A percentile compares a stretch with the other conserved stretches of the same genome.
These are phyloP conservation scores for Podospora pseudocomata DNA, from an alignment of 495 filamentous ascomycete species.

Conservation along the genomic window DNA sequence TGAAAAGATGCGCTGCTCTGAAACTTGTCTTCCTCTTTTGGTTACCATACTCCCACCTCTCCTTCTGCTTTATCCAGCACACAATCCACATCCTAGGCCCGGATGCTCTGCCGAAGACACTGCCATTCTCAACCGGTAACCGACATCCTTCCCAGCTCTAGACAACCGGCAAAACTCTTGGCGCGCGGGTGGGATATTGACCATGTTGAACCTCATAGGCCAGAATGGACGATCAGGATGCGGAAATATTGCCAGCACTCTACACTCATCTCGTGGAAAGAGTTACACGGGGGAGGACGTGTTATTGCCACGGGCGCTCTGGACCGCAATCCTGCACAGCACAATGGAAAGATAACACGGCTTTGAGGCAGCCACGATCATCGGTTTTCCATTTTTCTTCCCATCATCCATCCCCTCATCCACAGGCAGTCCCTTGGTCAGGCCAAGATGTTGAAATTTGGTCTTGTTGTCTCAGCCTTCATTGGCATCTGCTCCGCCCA, in stretches of 20 bases:
- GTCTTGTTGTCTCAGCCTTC: background rate
- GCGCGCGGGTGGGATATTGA: background rate
- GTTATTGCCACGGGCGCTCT: too few relatives aligned
- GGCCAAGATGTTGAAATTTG: too few relatives aligned
- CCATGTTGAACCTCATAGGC: background rate
- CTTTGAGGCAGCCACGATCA: too few relatives aligned
- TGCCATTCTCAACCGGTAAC: background rate
- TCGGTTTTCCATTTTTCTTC: too few relatives aligned
- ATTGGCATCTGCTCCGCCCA: background rate
- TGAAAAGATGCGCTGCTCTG: too few relatives aligned
- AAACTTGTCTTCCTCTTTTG: too few relatives aligned
- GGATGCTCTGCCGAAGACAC: background rate
- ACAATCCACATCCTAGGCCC: background rate
- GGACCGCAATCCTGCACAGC: too few relatives aligned
- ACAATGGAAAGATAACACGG: too few relatives aligned
- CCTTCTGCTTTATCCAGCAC: background rate
- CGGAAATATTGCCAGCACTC: background rate
- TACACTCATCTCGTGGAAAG: background rate
- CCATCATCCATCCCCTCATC: too few relatives aligned
- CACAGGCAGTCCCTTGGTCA: too few relatives aligned
- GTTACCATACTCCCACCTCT: background rate
- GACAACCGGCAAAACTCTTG: background rate
- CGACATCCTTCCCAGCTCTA: background rate
- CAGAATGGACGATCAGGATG: background rate
- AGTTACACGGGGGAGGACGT: too few relatives aligned